Base-by-base conservation (phyloP, 2,329 filamentous ascomycete genomes). In the Phialophora verrucosa region DNA sequence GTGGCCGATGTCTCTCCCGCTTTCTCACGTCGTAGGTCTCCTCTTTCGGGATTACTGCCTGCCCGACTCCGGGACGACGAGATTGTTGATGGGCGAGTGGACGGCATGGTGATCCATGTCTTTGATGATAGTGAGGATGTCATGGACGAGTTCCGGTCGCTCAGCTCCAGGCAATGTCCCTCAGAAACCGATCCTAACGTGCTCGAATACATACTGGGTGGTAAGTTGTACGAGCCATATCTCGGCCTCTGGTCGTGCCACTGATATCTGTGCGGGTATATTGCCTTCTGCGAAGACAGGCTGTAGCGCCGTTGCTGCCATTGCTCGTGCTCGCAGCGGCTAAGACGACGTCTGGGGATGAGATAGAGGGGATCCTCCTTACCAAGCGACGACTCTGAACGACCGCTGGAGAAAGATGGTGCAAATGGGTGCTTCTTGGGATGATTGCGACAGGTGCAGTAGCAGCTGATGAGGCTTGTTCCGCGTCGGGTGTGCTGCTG, bases 221-320 rank as follows among this genome's bases (percentile, higher is more conserved):
- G 50, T 14, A 62, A 56, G 55, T 49, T 51, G 54, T 63, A 56
- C 6, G 47, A 47, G 29, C 44, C 56, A 44, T 69, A 66, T 23
- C 63, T 55, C 2, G 61, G 25, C 12, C 66, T 51, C 2, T 55
- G 67, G 29, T 66, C 61, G 38, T 63, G 55, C 32, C 55, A 62
- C 23, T 63, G 58, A 35, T 64, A 53, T 49, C 53, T 62, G 59
- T 62, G 64, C 12, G 68, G 68, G 50, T 62, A 66, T 29, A 70
- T 70, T 5, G 68, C 68, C 32, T 63, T 65, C 42, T 70, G 68
- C 1, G 66, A 68, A 7, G 66, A 68, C 14, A 70, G 27, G 42
- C 68, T 70, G 27, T 70, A 66, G 38, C 66, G 63, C 5, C 68
- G 63, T 29, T 68, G 68, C 4, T 68, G 47, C 66, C 63, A 70